Base-by-base conservation (phyloP, 2,329 filamentous ascomycete genomes). In the Periconia sp. region DNA sequence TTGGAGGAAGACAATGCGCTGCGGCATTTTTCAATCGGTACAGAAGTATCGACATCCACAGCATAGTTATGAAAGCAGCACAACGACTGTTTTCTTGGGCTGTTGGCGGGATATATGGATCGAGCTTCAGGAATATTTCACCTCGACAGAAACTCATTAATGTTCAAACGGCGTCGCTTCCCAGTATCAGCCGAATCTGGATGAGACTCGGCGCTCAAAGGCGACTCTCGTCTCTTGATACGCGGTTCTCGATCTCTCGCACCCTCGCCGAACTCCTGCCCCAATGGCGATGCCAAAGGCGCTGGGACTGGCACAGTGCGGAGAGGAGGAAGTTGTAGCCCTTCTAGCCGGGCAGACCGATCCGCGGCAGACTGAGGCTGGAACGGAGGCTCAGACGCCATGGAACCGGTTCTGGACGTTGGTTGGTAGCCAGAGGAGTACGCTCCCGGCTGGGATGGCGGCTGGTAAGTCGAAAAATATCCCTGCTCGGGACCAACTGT, bases 161-260 rank as follows among this genome's bases (percentile, higher is more conserved):
- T 73, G 50, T 73, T 73, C 48, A 74, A 50, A 35, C 70, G 64
- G 43, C 71, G 55, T 52, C 71, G 61, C 60, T 74, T 74, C 19
- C 65, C 64, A 3, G 56, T 62, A 31, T 71, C 68, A 10, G 70
- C 67, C 27, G 70, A 70, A 33, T 70, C 70, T 35, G 66, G 62
- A 47, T 60, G 62, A 37, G 64, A 57, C 7, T 66, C 64, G 8
- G 57, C 55, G 27, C 60, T 68, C 17, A 60, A 56, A n/a, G 63
- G 64, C 3, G 69, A 70, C n/a, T 66, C 64, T 41, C 61, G 63
- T 35, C 56, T 64, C 57, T 68, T 63, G 41, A 66, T 56, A 41
- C 66, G 61, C 43, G 13, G 43, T 20, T 61, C 61, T 33, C 54
- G 62, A 17, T 66, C 66, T 48, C 62, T 54, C 17, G 53, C 47